These are phyloP conservation scores for Alternaria sp. DNA, from an alignment of 2,329 filamentous ascomycete species.

Conservation along the genomic window DNA sequence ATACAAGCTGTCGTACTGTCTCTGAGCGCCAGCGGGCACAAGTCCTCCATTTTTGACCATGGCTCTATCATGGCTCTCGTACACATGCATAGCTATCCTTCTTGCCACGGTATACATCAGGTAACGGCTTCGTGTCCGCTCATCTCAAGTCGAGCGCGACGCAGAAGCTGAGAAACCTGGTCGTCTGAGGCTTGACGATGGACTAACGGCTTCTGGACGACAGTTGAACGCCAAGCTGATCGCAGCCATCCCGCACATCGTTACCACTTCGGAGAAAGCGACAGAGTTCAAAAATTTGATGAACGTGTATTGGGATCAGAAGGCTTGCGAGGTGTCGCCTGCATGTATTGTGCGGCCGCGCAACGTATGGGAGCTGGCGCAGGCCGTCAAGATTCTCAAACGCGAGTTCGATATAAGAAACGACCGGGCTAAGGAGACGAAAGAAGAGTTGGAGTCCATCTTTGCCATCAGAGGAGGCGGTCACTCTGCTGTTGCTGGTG, in stretches of 20 bases:
- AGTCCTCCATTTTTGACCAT: neutral
- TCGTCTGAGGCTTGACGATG: slow-evolving; percentile 5
- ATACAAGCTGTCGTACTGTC: neutral
- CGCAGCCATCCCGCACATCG: slow-evolving; percentile 20
- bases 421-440: neutral
- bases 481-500: slow-evolving; percentile 40
- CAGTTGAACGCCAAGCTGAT: slow-evolving; percentile 21
- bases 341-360: slow-evolving; percentile 44
- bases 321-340: slow-evolving; percentile 45
- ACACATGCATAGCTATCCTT: slow-evolving; percentile 6
- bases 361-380: slow-evolving; percentile 39
- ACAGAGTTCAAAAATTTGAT: slow-evolving; percentile 18
- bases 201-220: slow-evolving; percentile 14
- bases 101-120: slow-evolving; percentile 13
- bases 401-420: slow-evolving; percentile 38
- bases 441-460: slow-evolving; percentile 6
- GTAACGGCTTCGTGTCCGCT: slow-evolving; percentile 17
- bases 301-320: slow-evolving; percentile 45
- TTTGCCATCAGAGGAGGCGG: slow-evolving; percentile 62
- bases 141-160: slow-evolving; percentile 20
- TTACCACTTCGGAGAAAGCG: slow-evolving; percentile 18
- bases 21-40: neutral
- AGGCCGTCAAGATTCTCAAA: slow-evolving; percentile 40
- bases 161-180: slow-evolving; percentile 20
- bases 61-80: slow-evolving; percentile 10